Base-by-base conservation (phyloP, 2,329 filamentous ascomycete species). In the Echinosphaeria canescens region DNA sequence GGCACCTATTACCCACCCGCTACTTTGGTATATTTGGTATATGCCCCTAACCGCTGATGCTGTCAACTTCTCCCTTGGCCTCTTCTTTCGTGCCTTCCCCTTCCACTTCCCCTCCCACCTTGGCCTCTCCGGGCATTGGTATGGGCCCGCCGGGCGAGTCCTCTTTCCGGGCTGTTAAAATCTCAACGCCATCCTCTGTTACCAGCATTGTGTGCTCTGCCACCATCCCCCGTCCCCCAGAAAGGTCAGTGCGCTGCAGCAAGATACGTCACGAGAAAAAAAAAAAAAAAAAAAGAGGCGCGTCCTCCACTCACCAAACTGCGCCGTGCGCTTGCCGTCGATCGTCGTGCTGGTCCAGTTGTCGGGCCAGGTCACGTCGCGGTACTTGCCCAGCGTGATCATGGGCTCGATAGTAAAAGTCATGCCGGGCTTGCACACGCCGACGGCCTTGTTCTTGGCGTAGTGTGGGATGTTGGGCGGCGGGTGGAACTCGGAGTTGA, bases 351-450 rank as follows among this genome's bases (percentile, higher is more conserved):
- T 92, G 1, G 88, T 98, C 88, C 88, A 98, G 55, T 95, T 81
- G 47, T 98, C 88, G 1, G 88, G 88, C 88, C 88, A 98, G 1
- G 82, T 95, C 47, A 88, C 75, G 44, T 98, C 88, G 34, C 70
- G 70, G 50, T 92, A 79, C 33, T 79, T 84, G 31, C 88, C 88
- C 29, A 93, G 50, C 22, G 81, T 82, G 45, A 98, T 84, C 88
- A 98, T 98, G 11, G 88, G 88, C 54, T 98, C 88, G 33, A 98
- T 98, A 1, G 88, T 98, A 42, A 98, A 98, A 35, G 82, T 92
- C 82, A 95, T 93, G 28, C 88, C 88, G 1, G 80, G 74, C 55
- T 93, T 93, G 32, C 84, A 88, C 39, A 78, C 71, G 26, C 88
- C 88, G 2, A 93, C 76, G 0, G 85, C 81, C 65, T 95, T 98